Evolutionary conservation across 2,329 filamentous ascomycete genomes (phyloP).

Genomic region (Aureobasidium sp.): DNA sequence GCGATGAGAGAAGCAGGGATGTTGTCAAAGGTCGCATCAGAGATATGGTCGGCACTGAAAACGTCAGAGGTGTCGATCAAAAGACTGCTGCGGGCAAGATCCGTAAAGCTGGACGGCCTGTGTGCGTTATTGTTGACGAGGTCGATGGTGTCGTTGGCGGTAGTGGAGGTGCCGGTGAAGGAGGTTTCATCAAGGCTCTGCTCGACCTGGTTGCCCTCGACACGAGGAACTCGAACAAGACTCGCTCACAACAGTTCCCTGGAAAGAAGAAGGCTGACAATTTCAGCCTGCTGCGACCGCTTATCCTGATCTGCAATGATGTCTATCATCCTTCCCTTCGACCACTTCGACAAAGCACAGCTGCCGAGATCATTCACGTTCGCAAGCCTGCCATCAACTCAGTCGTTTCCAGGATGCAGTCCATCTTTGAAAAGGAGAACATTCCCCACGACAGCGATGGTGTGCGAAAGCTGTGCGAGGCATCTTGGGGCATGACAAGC

Average conservation of each 20-base stretch:
- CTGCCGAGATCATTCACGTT: slow-evolving; percentile 87
- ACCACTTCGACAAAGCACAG: slow-evolving; percentile 70
- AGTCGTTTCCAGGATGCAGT: slow-evolving; percentile 71
- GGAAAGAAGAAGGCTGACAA: slow-evolving; percentile 73
- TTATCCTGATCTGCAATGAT: slow-evolving; percentile 96
- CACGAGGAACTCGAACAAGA: slow-evolving; percentile 59
- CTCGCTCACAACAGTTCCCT: slow-evolving; percentile 19
- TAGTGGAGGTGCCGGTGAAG: slow-evolving; percentile 64
- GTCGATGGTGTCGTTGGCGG: slow-evolving; percentile 90
- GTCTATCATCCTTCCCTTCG: slow-evolving; percentile 86
- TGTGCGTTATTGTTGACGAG: slow-evolving; percentile 93
- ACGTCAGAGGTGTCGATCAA: slow-evolving; percentile 64
- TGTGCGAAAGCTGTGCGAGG: slow-evolving; percentile 73
- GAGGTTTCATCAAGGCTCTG: slow-evolving; percentile 88
- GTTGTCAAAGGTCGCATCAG: slow-evolving; percentile 87
- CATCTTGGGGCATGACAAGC: slow-evolving; percentile 69
- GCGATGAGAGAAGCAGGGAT: slow-evolving; percentile 81
- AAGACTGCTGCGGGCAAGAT: slow-evolving; percentile 46
- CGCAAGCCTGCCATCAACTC: slow-evolving; percentile 82
- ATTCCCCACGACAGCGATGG: slow-evolving; percentile 85
- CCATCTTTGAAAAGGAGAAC: slow-evolving; percentile 80
- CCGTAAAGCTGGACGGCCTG: slow-evolving; percentile 69
- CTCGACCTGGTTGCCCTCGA: slow-evolving; percentile 84
- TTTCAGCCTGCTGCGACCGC: slow-evolving; percentile 76
- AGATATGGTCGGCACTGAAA: slow-evolving; percentile 89